A percentile compares a stretch with the other conserved stretches of the same genome.
Conservation (phyloP, 1,139 yeast genomes). For the Suhomyces bribrorum region DNA sequence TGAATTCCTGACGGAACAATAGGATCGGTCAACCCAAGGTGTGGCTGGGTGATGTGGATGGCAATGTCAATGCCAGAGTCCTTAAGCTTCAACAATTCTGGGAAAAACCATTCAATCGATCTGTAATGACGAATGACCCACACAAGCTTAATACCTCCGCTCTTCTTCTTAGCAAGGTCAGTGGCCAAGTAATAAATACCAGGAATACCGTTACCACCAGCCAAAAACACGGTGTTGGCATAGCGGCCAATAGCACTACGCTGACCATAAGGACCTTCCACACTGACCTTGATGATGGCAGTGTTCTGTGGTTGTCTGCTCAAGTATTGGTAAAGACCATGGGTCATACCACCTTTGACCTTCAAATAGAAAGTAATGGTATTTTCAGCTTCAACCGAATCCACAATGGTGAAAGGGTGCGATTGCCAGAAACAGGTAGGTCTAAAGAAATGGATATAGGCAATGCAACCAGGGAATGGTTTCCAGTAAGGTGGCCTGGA, state of each 20-base stretch:
- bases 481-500: conserved; percentile 40
- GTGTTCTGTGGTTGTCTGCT: conserved; percentile 46
- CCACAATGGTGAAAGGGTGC: conserved; percentile 56
- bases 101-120: conserved; percentile 32
- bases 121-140: conserved; percentile 51
- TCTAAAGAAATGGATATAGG: conserved; percentile 40
- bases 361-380: conserved; percentile 36
- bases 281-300: conserved; percentile 33
- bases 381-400: conserved; percentile 30
- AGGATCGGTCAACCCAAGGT: conserved; percentile 22
- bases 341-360: conserved; percentile 43
- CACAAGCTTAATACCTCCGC: conserved; percentile 36
- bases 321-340: conserved; percentile 40
- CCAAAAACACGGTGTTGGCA: conserved; percentile 55
- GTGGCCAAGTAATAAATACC: conserved; percentile 39
- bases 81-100: conserved; percentile 28
- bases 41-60: conserved; percentile 33
- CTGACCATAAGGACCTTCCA: conserved; percentile 49
- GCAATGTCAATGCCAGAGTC: conserved; percentile 36
- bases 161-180: conserved; percentile 21
- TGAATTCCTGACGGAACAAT: conserved; percentile 12
- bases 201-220: conserved; percentile 79
- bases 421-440: conserved; percentile 56
- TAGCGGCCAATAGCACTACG: conserved; percentile 43
- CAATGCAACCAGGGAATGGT: conserved; percentile 43